Percentiles rank a stretch among this genome's conserved stretches.
phyloP scores from a whole-genome alignment of 78 protist genomes.

The Goniomonas avonlea region DNA sequence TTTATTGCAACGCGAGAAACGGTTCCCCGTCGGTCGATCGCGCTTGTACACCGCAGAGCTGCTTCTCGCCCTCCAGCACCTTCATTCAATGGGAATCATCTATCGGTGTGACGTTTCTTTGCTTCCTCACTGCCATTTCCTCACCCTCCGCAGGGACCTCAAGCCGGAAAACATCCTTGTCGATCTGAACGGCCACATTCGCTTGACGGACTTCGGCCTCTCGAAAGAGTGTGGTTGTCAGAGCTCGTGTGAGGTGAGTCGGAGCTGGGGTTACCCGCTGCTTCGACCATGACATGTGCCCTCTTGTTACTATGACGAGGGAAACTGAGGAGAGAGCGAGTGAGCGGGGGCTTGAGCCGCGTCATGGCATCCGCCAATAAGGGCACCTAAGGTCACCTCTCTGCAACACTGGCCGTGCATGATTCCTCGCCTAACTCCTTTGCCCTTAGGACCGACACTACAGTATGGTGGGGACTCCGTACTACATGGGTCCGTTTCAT shows the following conservation, averaged over 20 bases:
- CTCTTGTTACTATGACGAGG: too few relatives aligned
- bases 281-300: too few relatives aligned
- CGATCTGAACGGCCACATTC: background rate
- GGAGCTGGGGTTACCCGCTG: background rate
- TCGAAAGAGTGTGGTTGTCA: background rate
- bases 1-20: too few relatives aligned
- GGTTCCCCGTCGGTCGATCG: conserved; percentile 1
- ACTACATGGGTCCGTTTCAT: too few relatives aligned
- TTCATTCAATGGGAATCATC: background rate
- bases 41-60: conserved; percentile 3
- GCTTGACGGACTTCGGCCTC: conserved; percentile 7
- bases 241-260: background rate
- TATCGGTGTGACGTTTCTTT: too few relatives aligned
- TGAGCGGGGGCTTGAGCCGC: background rate
- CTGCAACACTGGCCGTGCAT: too few relatives aligned
- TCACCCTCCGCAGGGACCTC: background rate
- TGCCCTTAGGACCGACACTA: too few relatives aligned
- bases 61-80: background rate
- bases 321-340: too few relatives aligned
- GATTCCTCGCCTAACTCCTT: too few relatives aligned
- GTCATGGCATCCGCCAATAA: too few relatives aligned
- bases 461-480: too few relatives aligned
- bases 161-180: conserved; percentile 1
- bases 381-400: too few relatives aligned
- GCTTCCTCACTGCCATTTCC: background rate